Percentiles rank a stretch among this genome's conserved stretches.
Conservation (phyloP, 306 rosid species). For the Ammopiptanthus mongolicus region DNA sequence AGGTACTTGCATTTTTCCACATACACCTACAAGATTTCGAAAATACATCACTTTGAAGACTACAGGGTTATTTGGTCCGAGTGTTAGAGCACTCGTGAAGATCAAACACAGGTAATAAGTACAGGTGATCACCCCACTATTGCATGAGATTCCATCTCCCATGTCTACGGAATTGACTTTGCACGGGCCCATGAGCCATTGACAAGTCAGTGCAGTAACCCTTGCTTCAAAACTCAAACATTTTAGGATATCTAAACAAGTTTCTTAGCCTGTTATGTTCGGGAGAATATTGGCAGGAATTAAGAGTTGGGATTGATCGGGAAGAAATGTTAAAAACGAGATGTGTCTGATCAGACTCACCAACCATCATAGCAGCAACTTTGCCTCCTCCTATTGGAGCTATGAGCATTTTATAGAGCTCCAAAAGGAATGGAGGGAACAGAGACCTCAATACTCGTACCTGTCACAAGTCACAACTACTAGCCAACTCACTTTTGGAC, state of each 20-base stretch:
- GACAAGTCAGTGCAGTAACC: constrained; percentile 87
- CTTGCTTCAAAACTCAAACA: constrained; percentile 62
- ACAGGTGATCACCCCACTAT: constrained; percentile 64
- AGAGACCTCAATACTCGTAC: constrained; percentile 64
- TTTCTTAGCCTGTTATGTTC: constrained; percentile 7
- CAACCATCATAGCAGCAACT: constrained; percentile 88
- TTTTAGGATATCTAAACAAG: constrained; percentile 26
- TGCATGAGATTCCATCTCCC: constrained; percentile 60
- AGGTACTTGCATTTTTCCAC: constrained; percentile 91
- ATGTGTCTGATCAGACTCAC: constrained; percentile 42
- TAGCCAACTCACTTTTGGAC: background rate
- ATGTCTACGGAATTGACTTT: constrained; percentile 67
- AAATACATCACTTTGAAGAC: background rate
- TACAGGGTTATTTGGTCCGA: background rate
- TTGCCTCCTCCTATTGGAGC: constrained; percentile 76
- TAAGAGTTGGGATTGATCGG: background rate
- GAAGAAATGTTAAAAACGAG: background rate
- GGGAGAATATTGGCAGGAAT: background rate
- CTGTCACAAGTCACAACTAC: constrained; percentile 29
- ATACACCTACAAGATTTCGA: constrained; percentile 52
- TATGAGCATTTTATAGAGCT: constrained; percentile 65
- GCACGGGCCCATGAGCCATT: constrained; percentile 94
- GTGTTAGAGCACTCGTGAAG: background rate
- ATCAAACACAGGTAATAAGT: constrained; percentile 20
- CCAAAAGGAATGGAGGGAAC: constrained; percentile 81